A percentile compares a stretch with the other conserved stretches of the same genome.
Evolutionary conservation across 1,284 basidiomycete genomes (phyloP).

Genomic region (Marasmius tenuissimus): DNA sequence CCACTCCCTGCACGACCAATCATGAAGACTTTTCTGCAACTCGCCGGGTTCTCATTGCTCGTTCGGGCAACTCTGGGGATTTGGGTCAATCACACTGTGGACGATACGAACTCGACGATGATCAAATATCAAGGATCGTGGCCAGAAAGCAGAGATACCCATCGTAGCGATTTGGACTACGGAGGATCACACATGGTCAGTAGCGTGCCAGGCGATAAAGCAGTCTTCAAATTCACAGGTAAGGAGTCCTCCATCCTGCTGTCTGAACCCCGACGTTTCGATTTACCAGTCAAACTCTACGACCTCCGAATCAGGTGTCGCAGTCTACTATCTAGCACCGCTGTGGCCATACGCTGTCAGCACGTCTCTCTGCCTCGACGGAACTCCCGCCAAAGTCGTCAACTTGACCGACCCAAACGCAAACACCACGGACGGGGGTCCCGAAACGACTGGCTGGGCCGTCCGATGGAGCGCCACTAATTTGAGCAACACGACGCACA

Average conservation of each 20-base stretch:
- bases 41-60: background rate
- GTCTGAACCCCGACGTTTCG: background rate
- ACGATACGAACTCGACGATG: background rate
- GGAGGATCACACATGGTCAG: constrained; percentile 5
- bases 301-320: background rate
- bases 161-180: constrained; percentile 1
- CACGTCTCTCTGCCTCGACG: constrained; percentile 1
- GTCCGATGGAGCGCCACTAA: constrained; percentile 3
- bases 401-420: constrained; percentile 5
- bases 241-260: background rate
- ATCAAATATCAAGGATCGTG: background rate
- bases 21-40: background rate
- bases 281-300: no score
- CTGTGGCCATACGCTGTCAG: constrained; percentile 9
- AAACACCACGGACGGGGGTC: constrained; percentile 1
- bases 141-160: background rate
- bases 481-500: constrained; percentile 3
- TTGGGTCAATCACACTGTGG: background rate
- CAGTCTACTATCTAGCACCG: constrained; percentile 6
- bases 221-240: constrained; percentile 11
- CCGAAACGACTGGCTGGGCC: background rate
- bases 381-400: background rate
- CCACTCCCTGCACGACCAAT: background rate
- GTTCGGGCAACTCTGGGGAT: background rate
- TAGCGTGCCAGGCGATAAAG: background rate